Evolutionary conservation across 352 stramenopile species (phyloP).

Genomic region (Chrysophaeum taylorii): DNA sequence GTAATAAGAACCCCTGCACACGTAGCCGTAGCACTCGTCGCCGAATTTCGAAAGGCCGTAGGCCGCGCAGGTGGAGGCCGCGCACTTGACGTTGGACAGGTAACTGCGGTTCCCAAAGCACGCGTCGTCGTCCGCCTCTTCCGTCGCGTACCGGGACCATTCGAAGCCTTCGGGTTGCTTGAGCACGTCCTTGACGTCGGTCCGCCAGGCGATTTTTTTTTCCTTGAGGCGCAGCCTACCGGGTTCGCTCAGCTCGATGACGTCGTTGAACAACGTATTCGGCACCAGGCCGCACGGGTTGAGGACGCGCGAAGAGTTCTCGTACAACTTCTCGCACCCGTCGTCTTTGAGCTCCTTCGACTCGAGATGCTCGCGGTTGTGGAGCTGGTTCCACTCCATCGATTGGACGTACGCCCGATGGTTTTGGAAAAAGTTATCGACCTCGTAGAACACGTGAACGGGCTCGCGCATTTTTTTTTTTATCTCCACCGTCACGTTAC

Average conservation of each 20-base stretch:
- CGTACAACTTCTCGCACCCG: conserved; percentile 70
- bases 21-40: background rate
- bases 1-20: background rate
- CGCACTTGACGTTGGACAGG: conserved; percentile 56
- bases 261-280: conserved; percentile 97
- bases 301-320: conserved; percentile 56
- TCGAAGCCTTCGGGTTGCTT: conserved; percentile 73
- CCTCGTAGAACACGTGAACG: conserved; percentile 96
- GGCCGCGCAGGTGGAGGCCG: conserved; percentile 52
- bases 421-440: conserved; percentile 99
- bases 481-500: conserved; percentile 44
- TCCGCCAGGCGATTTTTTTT: conserved; percentile 89
- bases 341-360: background rate
- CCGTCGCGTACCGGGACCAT: conserved; percentile 36
- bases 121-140: conserved; percentile 24
- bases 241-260: conserved; percentile 32
- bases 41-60: background rate
- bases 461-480: conserved; percentile 46
- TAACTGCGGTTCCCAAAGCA: conserved; percentile 45
- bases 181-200: conserved; percentile 87
- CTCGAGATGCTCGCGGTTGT: background rate
- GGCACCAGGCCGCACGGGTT: conserved; percentile 97
- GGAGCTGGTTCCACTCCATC: background rate
- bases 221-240: conserved; percentile 62
- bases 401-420: conserved; percentile 83